Conservation (phyloP, 176 grass and related monocot species). For the Neostapfia colusana region DNA sequence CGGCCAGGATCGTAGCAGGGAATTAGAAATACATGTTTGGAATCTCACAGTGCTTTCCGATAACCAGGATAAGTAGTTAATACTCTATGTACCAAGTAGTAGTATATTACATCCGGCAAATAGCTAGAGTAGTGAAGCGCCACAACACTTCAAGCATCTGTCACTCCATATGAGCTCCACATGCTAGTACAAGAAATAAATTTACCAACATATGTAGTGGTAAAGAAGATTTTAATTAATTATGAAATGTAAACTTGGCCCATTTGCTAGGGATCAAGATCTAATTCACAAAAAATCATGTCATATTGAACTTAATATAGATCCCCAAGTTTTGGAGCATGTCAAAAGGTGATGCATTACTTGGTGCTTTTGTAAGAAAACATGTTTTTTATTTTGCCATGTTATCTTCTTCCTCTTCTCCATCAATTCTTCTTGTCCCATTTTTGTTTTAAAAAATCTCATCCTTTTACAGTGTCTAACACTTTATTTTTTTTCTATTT, state of each 20-base stretch:
- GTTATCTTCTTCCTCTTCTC: too few relatives aligned
- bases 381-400: neutral
- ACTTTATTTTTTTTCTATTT: too few relatives aligned
- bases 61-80: neutral
- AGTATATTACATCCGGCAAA: neutral
- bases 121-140: neutral
- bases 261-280: neutral
- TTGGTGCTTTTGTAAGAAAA: neutral
- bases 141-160: neutral
- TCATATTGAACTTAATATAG: neutral
- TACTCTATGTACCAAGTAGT: neutral
- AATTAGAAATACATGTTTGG: conserved; percentile 3
- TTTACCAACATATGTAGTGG: too few relatives aligned
- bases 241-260: neutral
- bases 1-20: conserved; percentile 30
- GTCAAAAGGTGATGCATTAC: neutral
- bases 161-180: neutral
- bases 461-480: too few relatives aligned
- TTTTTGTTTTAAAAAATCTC: too few relatives aligned
- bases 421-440: too few relatives aligned
- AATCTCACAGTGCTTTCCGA: neutral
- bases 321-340: neutral
- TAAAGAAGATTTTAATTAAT: too few relatives aligned
- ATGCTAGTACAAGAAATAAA: neutral
- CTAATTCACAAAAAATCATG: too few relatives aligned